Conservation (phyloP, 2,329 filamentous ascomycete genomes). For the Aspergillus aculeatus region DNA sequence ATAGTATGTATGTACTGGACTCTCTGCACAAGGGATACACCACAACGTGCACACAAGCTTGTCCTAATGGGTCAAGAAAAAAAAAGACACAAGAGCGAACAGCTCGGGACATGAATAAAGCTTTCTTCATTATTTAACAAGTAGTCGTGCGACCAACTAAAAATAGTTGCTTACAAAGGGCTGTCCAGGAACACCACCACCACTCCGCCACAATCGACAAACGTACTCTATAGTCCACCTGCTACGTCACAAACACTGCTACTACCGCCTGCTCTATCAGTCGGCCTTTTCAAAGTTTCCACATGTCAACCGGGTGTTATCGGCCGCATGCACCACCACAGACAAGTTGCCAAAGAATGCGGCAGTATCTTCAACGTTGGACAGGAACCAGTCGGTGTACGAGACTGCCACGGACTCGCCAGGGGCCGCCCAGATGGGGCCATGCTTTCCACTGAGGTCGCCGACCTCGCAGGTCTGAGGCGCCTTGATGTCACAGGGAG, state of each 20-base stretch:
- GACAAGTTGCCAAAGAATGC: constrained; percentile 56
- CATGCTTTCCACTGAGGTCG: constrained; percentile 73
- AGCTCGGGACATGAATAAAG: background rate
- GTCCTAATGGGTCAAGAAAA: too few species aligned
- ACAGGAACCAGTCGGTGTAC: constrained; percentile 52
- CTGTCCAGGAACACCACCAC: background rate
- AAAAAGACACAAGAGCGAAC: too few species aligned
- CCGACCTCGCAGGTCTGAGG: constrained; percentile 72
- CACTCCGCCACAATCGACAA: background rate
- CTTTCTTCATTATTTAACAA: background rate
- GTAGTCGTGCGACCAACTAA: background rate
- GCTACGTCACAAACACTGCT: background rate
- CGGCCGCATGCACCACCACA: constrained; percentile 54
- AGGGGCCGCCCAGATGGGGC: constrained; percentile 55
- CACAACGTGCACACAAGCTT: too few species aligned
- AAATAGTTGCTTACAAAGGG: background rate
- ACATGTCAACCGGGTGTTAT: constrained; percentile 56
- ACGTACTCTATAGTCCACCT: background rate
- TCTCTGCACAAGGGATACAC: background rate
- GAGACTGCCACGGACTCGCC: constrained; percentile 27
- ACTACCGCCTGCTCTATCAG: background rate
- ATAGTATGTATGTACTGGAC: background rate
- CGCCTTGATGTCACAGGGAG: constrained; percentile 57
- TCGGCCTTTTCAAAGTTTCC: constrained; percentile 50
- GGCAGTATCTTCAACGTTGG: constrained; percentile 40